These are phyloP conservation scores for Fereydounia khargensis DNA, from an alignment of 1,284 basidiomycete genomes.

Conservation along the genomic window DNA sequence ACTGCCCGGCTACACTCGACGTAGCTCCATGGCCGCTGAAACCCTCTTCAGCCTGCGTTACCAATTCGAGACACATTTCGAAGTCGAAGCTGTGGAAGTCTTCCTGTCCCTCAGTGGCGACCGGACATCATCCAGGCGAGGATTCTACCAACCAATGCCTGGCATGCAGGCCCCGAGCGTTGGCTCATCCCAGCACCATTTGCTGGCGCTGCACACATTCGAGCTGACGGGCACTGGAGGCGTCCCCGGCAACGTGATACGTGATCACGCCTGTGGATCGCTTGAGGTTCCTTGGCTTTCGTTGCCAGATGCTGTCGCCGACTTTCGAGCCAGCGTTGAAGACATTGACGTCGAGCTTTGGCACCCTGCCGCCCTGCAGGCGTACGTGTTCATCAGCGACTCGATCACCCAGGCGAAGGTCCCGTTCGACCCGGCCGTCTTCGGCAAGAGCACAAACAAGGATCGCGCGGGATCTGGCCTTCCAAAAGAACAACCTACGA, in stretches of 20 bases:
- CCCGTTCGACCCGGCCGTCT: neutral
- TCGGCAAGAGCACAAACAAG: too few relatives aligned
- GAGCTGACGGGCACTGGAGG: conserved; percentile 19
- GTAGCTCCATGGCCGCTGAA: conserved; percentile 20
- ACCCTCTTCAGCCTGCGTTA: conserved; percentile 26
- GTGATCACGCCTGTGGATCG: neutral
- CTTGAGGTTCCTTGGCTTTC: conserved; percentile 14
- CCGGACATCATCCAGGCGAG: conserved; percentile 1
- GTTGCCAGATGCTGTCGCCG: conserved; percentile 12
- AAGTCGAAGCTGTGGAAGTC: conserved; percentile 32
- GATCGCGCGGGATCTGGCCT: too few relatives aligned
- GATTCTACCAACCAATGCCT: conserved; percentile 2
- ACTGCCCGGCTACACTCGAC: conserved; percentile 19
- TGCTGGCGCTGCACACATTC: conserved; percentile 34
- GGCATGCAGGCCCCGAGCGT: conserved; percentile 1
- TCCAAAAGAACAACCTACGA: too few relatives aligned
- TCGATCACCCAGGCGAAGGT: conserved; percentile 4
- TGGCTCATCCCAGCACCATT: conserved; percentile 29
- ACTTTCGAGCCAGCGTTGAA: conserved; percentile 32
- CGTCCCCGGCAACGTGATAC: conserved; percentile 11
- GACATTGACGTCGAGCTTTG: conserved; percentile 46
- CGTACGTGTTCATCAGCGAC: conserved; percentile 15
- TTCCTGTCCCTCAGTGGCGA: conserved; percentile 16
- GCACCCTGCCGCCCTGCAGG: conserved; percentile 28
- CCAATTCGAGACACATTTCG: conserved; percentile 24